Evolutionary conservation across 179 eudicot species (phyloP).

Genomic region (Amaranthus tricolor): DNA sequence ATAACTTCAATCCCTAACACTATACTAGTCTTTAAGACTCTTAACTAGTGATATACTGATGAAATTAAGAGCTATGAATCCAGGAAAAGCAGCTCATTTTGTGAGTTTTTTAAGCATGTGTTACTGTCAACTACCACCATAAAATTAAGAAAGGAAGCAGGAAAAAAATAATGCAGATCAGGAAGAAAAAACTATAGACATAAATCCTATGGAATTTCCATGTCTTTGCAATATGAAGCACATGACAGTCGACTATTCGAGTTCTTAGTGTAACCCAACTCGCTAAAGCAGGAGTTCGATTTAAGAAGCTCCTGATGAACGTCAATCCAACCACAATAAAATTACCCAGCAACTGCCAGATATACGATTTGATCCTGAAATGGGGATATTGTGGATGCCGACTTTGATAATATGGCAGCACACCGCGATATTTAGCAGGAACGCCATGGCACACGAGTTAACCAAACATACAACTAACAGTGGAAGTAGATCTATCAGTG

Average conservation of each 20-base stretch:
- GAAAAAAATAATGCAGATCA: neutral
- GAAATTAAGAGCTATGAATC: too few species aligned
- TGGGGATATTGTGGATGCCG: neutral
- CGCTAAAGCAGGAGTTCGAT: constrained; percentile 13
- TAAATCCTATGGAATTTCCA: neutral
- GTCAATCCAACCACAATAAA: neutral
- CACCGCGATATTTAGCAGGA: constrained; percentile 24
- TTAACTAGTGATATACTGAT: neutral
- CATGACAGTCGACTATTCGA: neutral
- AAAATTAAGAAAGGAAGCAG: too few species aligned
- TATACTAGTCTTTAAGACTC: neutral
- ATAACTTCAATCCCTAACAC: constrained; percentile 22
- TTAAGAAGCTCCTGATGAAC: neutral
- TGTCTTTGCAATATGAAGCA: constrained; percentile 13
- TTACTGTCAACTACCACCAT: neutral
- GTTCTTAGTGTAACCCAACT: constrained; percentile 8
- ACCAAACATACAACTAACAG: constrained; percentile 10
- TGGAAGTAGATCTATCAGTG: constrained; percentile 2
- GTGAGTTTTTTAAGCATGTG: constrained; percentile 14
- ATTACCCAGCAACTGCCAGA: neutral
- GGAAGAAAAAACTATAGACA: too few species aligned
- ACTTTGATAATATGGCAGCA: constrained; percentile 21
- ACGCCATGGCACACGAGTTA: constrained; percentile 20
- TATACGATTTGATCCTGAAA: neutral
- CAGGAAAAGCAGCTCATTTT: neutral